Evolutionary conservation across 2,329 filamentous ascomycete genomes (phyloP).

Genomic region (Fusarium domesticum): DNA sequence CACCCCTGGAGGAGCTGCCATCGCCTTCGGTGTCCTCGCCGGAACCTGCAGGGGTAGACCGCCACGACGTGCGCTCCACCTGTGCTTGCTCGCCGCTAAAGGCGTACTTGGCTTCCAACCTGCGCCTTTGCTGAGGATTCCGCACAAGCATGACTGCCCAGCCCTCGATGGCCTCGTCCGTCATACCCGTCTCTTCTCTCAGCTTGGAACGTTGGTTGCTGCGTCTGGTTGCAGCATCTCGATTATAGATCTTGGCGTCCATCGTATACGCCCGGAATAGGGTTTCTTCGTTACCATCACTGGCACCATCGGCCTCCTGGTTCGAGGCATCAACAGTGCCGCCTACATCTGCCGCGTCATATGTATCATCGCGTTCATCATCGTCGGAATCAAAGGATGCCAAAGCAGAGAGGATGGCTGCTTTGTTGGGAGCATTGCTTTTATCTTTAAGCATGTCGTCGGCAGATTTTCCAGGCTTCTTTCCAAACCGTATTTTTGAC

Average conservation of each 20-base stretch:
- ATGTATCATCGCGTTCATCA: constrained; percentile 95
- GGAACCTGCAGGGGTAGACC: constrained; percentile 49
- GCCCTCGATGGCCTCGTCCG: constrained; percentile 89
- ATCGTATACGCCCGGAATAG: constrained; percentile 72
- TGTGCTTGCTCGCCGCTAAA: constrained; percentile 66
- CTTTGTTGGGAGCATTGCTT: constrained; percentile 67
- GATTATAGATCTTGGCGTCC: constrained; percentile 63
- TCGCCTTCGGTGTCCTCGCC: constrained; percentile 56
- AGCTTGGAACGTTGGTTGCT: constrained; percentile 60
- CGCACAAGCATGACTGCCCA: constrained; percentile 85
- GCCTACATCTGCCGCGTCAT: constrained; percentile 88
- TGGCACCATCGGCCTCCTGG: constrained; percentile 48
- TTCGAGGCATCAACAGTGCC: constrained; percentile 75
- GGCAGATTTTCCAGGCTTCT: constrained; percentile 62
- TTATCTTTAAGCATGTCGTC: constrained; percentile 68
- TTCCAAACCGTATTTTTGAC: constrained; percentile 75
- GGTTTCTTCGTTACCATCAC: constrained; percentile 61
- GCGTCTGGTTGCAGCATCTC: constrained; percentile 68
- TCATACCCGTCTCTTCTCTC: constrained; percentile 78
- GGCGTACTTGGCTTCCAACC: constrained; percentile 68
- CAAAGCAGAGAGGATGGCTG: constrained; percentile 82
- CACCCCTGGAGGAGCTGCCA: constrained; percentile 43
- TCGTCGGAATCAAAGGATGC: constrained; percentile 90
- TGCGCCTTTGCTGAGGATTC: constrained; percentile 64
- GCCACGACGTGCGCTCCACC: constrained; percentile 65